phyloP scores from a whole-genome alignment of 768 basidiomycete species.

The Auricularia auricula-judae region DNA sequence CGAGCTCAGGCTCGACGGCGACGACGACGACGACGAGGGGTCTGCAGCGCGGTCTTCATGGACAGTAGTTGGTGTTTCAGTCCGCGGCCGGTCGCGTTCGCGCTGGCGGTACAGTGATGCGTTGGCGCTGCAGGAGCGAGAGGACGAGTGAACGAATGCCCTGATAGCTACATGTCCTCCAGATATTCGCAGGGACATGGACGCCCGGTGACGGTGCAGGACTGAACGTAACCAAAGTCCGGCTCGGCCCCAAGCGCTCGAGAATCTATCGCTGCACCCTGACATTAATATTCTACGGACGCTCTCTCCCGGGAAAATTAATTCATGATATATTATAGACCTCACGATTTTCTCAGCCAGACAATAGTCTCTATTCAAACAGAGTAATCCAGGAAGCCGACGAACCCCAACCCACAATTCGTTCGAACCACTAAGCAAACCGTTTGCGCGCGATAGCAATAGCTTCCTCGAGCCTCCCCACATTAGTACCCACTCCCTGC shows the following conservation, averaged over 20 bases:
- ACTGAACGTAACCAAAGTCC: background rate
- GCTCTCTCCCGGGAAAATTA: too few relatives aligned
- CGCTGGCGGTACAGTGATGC: too few relatives aligned
- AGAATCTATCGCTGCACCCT: too few relatives aligned
- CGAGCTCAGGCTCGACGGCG: too few relatives aligned
- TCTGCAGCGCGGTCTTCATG: background rate
- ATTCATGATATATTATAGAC: too few relatives aligned
- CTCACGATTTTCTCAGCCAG: too few relatives aligned
- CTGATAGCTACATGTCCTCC: background rate
- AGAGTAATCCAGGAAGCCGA: background rate
- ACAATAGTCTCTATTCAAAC: too few relatives aligned
- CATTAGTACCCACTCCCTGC: constrained; percentile 74
- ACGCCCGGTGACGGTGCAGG: background rate
- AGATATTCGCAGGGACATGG: background rate
- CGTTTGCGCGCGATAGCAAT: constrained; percentile 41
- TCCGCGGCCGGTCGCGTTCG: too few relatives aligned
- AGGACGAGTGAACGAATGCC: background rate
- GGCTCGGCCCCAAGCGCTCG: too few relatives aligned
- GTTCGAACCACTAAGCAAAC: constrained; percentile 12
- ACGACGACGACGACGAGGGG: background rate
- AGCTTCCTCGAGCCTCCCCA: constrained; percentile 55
- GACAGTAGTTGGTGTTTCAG: too few relatives aligned
- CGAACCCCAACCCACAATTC: background rate
- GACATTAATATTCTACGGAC: too few relatives aligned
- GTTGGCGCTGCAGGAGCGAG: background rate